phyloP scores from a whole-genome alignment of 225 moss, liverwort and hornwort species.

The Antitrichia curtipendula region DNA sequence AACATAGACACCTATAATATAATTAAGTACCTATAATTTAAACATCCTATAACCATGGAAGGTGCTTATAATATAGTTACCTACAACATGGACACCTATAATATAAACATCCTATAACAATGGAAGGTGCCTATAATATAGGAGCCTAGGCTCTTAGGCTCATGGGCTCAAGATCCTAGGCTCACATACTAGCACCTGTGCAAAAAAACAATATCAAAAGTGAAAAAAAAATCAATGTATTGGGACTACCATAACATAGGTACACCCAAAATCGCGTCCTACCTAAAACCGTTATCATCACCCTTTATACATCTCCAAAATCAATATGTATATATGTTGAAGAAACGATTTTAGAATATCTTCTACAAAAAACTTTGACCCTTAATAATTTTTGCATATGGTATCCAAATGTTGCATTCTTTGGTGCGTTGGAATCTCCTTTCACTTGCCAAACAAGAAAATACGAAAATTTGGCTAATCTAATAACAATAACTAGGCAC shows the following conservation, averaged over 20 bases:
- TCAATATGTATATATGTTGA: background rate
- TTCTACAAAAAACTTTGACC: background rate
- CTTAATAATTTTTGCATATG: accelerated
- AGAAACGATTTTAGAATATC: background rate
- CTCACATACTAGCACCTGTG: no score
- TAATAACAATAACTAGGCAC: background rate
- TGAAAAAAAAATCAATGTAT: background rate
- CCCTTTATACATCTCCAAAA: background rate
- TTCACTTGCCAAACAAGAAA: background rate
- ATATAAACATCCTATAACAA: no score
- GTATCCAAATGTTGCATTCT: background rate
- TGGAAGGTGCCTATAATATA: no score
- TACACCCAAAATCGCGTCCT: background rate
- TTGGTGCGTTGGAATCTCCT: background rate
- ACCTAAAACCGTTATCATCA: accelerated
- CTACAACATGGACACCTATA: no score
- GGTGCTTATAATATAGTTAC: no score
- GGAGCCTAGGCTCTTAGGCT: no score
- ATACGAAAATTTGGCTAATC: background rate
- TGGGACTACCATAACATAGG: background rate
- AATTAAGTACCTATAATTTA: no score
- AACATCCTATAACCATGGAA: no score
- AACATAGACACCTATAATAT: no score
- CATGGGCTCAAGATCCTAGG: no score
- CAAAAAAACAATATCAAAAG: no score